These are phyloP conservation scores for Parmelia sp. DNA, from an alignment of 495 filamentous ascomycete species.

Conservation along the genomic window DNA sequence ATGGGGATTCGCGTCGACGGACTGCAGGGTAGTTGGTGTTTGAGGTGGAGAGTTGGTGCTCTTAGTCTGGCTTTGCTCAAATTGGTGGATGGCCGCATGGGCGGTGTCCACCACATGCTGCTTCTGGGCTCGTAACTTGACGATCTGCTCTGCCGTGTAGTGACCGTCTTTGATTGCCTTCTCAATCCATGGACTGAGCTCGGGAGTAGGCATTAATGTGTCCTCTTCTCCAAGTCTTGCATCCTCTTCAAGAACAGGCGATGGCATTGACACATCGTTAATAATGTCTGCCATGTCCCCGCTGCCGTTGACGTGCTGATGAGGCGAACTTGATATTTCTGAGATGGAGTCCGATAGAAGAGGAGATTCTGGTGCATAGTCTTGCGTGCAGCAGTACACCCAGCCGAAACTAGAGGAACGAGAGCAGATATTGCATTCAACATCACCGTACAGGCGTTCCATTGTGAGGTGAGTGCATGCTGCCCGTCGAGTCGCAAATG, in stretches of 20 bases:
- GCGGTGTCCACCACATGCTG: slow-evolving; percentile 31
- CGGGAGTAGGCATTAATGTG: slow-evolving; percentile 32
- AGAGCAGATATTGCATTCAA: slow-evolving; percentile 48
- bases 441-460: slow-evolving; percentile 45
- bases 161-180: slow-evolving; percentile 47
- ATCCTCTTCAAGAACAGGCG: background rate
- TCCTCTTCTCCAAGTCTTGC: slow-evolving; percentile 18
- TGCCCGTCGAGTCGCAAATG: slow-evolving; percentile 26
- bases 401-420: slow-evolving; percentile 48
- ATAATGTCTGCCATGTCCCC: slow-evolving; percentile 1
- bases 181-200: slow-evolving; percentile 35
- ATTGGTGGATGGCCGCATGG: slow-evolving; percentile 17
- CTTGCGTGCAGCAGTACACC: slow-evolving; percentile 61
- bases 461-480: slow-evolving; percentile 56
- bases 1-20: slow-evolving; percentile 18
- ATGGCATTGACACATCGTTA: slow-evolving; percentile 9
- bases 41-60: background rate
- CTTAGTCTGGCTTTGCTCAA: slow-evolving; percentile 13
- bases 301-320: slow-evolving; percentile 6
- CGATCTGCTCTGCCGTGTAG: slow-evolving; percentile 41
- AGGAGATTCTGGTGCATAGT: slow-evolving; percentile 30
- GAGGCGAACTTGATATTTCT: slow-evolving; percentile 18
- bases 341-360: background rate
- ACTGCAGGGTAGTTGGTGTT: slow-evolving; percentile 3
- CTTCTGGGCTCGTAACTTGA: slow-evolving; percentile 38